Evolutionary conservation across 129 eudicot genomes (phyloP).

Genomic region (Flaveria robusta): DNA sequence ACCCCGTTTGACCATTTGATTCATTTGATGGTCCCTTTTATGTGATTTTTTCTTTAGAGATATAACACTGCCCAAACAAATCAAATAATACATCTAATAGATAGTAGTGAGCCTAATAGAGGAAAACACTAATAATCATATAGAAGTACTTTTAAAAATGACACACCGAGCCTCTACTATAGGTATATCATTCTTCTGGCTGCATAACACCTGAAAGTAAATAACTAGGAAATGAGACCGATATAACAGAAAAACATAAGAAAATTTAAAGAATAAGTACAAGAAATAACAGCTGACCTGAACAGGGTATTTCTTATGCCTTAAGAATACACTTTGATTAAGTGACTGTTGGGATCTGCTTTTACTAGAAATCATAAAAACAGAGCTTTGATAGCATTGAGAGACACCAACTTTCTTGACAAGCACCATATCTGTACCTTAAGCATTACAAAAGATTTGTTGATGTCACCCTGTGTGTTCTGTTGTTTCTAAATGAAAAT

Average conservation of each 20-base stretch:
- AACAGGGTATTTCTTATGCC: slow-evolving; percentile 40
- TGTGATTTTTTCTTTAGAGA: background rate
- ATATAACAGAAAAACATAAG: background rate
- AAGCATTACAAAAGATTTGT: slow-evolving; percentile 22
- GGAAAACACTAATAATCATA: slow-evolving; percentile 22
- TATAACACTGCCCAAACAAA: background rate
- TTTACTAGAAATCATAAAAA: slow-evolving; percentile 34
- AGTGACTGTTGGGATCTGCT: slow-evolving; percentile 36
- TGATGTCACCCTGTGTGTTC: background rate
- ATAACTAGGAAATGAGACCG: slow-evolving; percentile 22
- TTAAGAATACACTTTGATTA: slow-evolving; percentile 30
- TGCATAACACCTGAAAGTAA: slow-evolving; percentile 56
- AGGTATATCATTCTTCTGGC: slow-evolving; percentile 56
- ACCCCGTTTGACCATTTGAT: background rate
- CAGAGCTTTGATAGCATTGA: slow-evolving; percentile 40
- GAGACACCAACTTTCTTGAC: slow-evolving; percentile 38
- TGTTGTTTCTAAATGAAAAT: background rate
- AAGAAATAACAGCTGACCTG: slow-evolving; percentile 42
- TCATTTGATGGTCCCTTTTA: background rate
- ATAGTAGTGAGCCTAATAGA: slow-evolving; percentile 12
- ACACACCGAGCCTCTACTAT: slow-evolving; percentile 74
- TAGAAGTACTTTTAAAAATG: slow-evolving; percentile 42
- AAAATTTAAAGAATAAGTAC: background rate
- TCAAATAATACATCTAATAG: background rate
- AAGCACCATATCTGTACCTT: slow-evolving; percentile 44